Percentiles rank a stretch among this genome's conserved stretches.
phyloP scores from a whole-genome alignment of 2,329 filamentous ascomycete genomes.

The Aspergillus intermedius region DNA sequence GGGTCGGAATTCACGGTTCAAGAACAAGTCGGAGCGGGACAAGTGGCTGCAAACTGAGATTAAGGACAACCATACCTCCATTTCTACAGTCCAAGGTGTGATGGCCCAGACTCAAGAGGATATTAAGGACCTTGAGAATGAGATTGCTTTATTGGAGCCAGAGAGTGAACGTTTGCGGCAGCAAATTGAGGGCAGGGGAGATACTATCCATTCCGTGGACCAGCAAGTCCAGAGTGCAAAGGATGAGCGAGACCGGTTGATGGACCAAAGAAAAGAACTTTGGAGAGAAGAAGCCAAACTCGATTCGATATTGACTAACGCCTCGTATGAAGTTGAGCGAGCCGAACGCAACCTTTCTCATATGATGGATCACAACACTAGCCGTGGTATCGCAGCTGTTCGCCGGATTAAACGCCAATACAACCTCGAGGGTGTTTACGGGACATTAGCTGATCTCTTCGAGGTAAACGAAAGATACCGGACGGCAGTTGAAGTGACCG shows the following conservation, averaged over 20 bases:
- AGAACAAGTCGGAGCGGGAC: constrained; percentile 81
- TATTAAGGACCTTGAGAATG: constrained; percentile 61
- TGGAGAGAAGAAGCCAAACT: constrained; percentile 86
- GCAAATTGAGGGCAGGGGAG: constrained; percentile 71
- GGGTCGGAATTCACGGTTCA: constrained; percentile 78
- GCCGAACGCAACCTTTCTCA: constrained; percentile 72
- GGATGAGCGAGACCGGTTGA: constrained; percentile 68
- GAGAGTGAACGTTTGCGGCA: constrained; percentile 65
- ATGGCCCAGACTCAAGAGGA: constrained; percentile 79
- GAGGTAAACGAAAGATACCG: constrained; percentile 78
- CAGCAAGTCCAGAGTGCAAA: constrained; percentile 71
- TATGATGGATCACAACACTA: constrained; percentile 84
- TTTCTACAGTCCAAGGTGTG: constrained; percentile 76
- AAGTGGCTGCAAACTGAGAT: constrained; percentile 75
- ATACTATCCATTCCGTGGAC: constrained; percentile 63
- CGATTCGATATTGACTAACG: constrained; percentile 67
- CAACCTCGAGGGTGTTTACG: constrained; percentile 79
- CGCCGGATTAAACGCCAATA: constrained; percentile 72
- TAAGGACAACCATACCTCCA: constrained; percentile 66
- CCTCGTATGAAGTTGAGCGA: constrained; percentile 67
- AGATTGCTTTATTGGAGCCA: constrained; percentile 65
- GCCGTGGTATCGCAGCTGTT: constrained; percentile 78
- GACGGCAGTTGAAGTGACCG: constrained; percentile 85
- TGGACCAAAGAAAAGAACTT: constrained; percentile 79
- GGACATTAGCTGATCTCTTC: constrained; percentile 88